Base-by-base conservation (phyloP, 129 eudicot genomes). In the Calendula officinalis region DNA sequence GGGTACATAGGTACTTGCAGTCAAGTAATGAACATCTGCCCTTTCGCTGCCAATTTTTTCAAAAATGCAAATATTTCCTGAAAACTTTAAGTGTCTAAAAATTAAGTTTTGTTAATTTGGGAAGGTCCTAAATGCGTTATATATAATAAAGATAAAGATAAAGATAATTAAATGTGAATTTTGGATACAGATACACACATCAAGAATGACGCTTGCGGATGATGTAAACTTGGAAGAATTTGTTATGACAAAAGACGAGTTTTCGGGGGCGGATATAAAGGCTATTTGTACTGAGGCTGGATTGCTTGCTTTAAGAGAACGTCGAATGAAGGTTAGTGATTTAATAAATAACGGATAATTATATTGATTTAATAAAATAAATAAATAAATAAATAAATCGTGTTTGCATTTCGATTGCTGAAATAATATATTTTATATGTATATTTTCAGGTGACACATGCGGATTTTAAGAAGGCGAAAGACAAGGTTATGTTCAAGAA, bases 241-340 rank as follows among this genome's bases (percentile, higher is more conserved):
- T 73, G 98, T 91, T 4, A 84, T 87, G 96, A 87, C 96, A 8
- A 87, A 87, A 77, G 98, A 91, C 55, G 96, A 91, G 77, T 87
- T 91, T 39, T 87, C 98, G 36, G 96, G 95, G 30, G 98, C 98
- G 66, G 96, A 91, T 82, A 91, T 91, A 54, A 87, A 87, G 83
- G 98, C 98, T 36, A 91, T 91, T 58, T 91, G 98, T 57, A 87
- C 94, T 17, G 98, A 91, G 79, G 98, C 98, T 67, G 96, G 98
- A 58, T 74, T 91, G 78, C 94, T 87, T 62, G 96, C 98, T 64
- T 44, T 91, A 16, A 80, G 98, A 76, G 96, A 91, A 76, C 94
- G 96, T 1, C 94, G 98, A 59, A 90, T 91, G 97, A 91, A 91
- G 95, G 97, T 90, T 45, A 75, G 73, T 15, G 15, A 12, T 42